phyloP scores from a whole-genome alignment of 2,329 filamentous ascomycete species.

The Diaporthe nobilis region DNA sequence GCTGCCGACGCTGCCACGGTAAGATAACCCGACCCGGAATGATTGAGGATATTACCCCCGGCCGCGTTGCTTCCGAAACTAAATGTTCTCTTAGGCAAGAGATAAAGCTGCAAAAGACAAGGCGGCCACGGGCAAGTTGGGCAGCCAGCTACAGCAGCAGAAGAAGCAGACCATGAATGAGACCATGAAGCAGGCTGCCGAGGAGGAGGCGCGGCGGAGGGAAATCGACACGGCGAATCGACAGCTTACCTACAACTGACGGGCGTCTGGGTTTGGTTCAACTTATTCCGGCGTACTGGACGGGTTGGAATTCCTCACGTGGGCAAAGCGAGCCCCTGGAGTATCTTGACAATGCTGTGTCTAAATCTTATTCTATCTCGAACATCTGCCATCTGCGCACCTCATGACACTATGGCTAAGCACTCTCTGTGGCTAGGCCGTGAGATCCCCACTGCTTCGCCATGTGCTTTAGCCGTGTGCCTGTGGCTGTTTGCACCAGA shows the following conservation, averaged over 20 bases:
- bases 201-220: constrained; percentile 74
- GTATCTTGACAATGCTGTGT: neutral
- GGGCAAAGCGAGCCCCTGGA: constrained; percentile 5
- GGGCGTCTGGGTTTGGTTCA: neutral
- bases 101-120: constrained; percentile 69
- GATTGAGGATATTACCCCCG: neutral
- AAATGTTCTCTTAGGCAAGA: constrained; percentile 69
- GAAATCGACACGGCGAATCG: constrained; percentile 74
- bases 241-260: constrained; percentile 64
- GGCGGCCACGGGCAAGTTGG: constrained; percentile 77
- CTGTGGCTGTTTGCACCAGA: neutral
- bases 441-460: neutral
- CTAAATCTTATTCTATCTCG: constrained; percentile 22
- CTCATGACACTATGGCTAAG: neutral
- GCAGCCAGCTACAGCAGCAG: constrained; percentile 79
- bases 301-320: neutral
- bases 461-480: neutral
- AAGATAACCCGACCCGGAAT: constrained; percentile 30
- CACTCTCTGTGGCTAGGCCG: neutral
- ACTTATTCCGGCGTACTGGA: constrained; percentile 8
- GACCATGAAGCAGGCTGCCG: constrained; percentile 77
- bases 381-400: neutral
- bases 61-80: neutral
- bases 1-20: constrained; percentile 91
- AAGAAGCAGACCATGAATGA: constrained; percentile 79